Evolutionary conservation across 1,139 yeast species (phyloP).

Genomic region (Lodderomyces oxycetoniae): DNA sequence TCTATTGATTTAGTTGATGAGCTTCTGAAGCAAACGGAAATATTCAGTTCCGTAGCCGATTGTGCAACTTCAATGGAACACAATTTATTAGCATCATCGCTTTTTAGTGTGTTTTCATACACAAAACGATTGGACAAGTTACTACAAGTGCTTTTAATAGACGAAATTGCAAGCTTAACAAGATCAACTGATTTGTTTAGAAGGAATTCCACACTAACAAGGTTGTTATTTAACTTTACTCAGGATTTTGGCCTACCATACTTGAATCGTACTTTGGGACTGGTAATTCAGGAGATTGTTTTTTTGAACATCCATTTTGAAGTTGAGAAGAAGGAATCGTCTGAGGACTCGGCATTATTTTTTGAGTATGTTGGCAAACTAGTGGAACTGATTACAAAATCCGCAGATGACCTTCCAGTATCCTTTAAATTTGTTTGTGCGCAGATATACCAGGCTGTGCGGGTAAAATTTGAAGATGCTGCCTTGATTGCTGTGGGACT

Average conservation of each 20-base stretch:
- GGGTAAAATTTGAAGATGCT: slow-evolving; percentile 62
- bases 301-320: slow-evolving; percentile 53
- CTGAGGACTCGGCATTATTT: slow-evolving; percentile 42
- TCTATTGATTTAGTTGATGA: slow-evolving; percentile 21
- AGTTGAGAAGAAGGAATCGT: slow-evolving; percentile 53
- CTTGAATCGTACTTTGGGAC: slow-evolving; percentile 48
- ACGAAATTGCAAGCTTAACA: slow-evolving; percentile 57
- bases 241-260: slow-evolving; percentile 61
- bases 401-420: slow-evolving; percentile 58
- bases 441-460: slow-evolving; percentile 62
- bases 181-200: slow-evolving; percentile 71
- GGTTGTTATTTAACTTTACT: slow-evolving; percentile 68
- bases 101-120: slow-evolving; percentile 59
- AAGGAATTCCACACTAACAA: slow-evolving; percentile 78
- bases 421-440: slow-evolving; percentile 74
- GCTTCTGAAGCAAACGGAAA: slow-evolving; percentile 24
- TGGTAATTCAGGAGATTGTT: slow-evolving; percentile 51
- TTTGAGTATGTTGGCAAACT: slow-evolving; percentile 54
- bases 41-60: slow-evolving; percentile 55
- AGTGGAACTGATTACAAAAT: slow-evolving; percentile 56
- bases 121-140: slow-evolving; percentile 51
- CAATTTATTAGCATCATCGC: slow-evolving; percentile 56
- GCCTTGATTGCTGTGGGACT: slow-evolving; percentile 79
- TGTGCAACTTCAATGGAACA: slow-evolving; percentile 55
- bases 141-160: slow-evolving; percentile 52